Evolutionary conservation across 345 rosid genomes (phyloP).

Genomic region (Salix dunnii): DNA sequence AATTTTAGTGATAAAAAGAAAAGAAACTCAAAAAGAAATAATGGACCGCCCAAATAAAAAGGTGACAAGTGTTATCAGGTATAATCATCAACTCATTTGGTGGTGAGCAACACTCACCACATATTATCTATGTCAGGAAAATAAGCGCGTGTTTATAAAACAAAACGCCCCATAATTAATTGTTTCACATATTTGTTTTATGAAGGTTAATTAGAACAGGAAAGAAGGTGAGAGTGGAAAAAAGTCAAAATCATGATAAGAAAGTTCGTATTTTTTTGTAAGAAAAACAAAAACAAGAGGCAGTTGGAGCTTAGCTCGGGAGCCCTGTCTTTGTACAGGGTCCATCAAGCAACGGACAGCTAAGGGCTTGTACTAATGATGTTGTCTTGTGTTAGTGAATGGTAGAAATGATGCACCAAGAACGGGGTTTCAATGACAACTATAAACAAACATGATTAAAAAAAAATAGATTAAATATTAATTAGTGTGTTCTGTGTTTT

Average conservation of each 20-base stretch:
- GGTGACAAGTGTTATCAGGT: conserved; percentile 41
- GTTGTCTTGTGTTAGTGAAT: conserved; percentile 83
- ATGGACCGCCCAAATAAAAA: conserved; percentile 22
- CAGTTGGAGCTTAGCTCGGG: conserved; percentile 17
- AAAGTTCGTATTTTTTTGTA: conserved; percentile 1
- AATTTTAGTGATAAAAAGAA: background rate
- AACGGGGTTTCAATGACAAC: conserved; percentile 41
- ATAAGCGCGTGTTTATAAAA: conserved; percentile 23
- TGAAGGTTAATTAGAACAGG: conserved; percentile 2
- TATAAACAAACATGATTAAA: conserved; percentile 3
- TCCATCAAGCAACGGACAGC: conserved; percentile 46
- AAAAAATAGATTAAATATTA: background rate
- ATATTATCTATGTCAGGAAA: conserved; percentile 9
- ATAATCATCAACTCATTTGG: conserved; percentile 49
- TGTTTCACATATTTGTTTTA: background rate
- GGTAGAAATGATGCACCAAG: conserved; percentile 80
- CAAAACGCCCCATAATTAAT: background rate
- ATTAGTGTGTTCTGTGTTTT: background rate
- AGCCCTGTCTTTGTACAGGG: conserved; percentile 16
- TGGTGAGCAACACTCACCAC: conserved; percentile 39
- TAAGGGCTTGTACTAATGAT: conserved; percentile 70
- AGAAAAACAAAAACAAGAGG: conserved; percentile 17
- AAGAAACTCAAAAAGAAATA: background rate
- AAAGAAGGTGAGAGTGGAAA: conserved; percentile 20
- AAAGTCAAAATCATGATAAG: conserved; percentile 18